Percentiles rank a stretch among this genome's conserved stretches.
These are phyloP conservation scores for Xylaria hypoxylon DNA, from an alignment of 2,329 filamentous ascomycete genomes.

Conservation along the genomic window DNA sequence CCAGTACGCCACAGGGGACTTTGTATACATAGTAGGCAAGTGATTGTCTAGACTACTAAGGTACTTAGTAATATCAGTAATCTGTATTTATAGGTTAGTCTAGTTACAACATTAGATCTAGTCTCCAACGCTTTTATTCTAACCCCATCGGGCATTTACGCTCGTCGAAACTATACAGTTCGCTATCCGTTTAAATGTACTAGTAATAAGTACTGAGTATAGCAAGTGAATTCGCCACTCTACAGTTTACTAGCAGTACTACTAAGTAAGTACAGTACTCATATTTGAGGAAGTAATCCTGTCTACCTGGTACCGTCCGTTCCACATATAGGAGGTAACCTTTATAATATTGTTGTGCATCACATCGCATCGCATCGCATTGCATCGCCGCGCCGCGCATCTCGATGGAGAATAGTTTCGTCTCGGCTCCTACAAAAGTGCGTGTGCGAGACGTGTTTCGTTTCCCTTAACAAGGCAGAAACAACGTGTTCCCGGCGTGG, in stretches of 20 bases:
- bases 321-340: slow-evolving; percentile 39
- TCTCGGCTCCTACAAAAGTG: slow-evolving; percentile 16
- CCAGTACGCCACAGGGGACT: slow-evolving; percentile 10
- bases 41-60: not conserved
- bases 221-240: not conserved
- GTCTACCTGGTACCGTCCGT: slow-evolving; percentile 9
- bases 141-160: slow-evolving; percentile 13
- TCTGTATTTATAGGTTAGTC: not conserved
- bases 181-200: slow-evolving; percentile 26
- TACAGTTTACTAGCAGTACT: too few relatives aligned
- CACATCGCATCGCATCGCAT: slow-evolving; percentile 39
- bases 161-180: slow-evolving; percentile 18
- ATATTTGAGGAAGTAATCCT: not conserved
- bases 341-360: slow-evolving; percentile 35
- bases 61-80: not conserved
- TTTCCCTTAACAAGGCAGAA: slow-evolving; percentile 21
- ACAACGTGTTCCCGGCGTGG: slow-evolving; percentile 26
- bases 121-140: not conserved
- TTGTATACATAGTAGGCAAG: slow-evolving; percentile 9
- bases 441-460: slow-evolving; percentile 31
- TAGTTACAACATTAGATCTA: not conserved
- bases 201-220: too few relatives aligned
- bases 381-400: slow-evolving; percentile 26
- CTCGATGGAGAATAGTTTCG: slow-evolving; percentile 29
- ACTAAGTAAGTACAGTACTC: too few relatives aligned